phyloP scores from a whole-genome alignment of 192 early-diverging fungal species.

The Dispira parvispora region DNA sequence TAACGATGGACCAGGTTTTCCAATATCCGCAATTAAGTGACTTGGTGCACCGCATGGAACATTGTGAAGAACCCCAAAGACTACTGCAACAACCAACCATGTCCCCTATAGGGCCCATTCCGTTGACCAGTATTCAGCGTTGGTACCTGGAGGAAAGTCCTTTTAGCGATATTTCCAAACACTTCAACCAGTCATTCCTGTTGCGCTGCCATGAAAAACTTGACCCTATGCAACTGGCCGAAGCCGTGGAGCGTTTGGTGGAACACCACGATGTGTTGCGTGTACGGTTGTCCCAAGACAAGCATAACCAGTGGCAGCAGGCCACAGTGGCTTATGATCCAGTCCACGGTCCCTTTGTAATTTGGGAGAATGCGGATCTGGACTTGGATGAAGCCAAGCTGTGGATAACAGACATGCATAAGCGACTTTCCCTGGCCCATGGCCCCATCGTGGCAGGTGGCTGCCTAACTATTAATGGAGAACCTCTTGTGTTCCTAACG shows the following conservation, averaged over 20 bases:
- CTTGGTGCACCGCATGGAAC: not conserved
- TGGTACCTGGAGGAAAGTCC: not conserved
- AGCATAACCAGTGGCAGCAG: not conserved
- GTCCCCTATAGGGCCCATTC: not conserved
- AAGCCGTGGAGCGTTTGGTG: not conserved
- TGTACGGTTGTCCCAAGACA: not conserved
- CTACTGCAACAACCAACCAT: not conserved
- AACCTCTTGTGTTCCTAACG: not conserved
- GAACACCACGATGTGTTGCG: constrained; percentile 5
- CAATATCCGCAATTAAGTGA: not conserved
- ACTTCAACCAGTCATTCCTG: constrained; percentile 4
- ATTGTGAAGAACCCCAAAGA: no score
- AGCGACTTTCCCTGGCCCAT: not conserved
- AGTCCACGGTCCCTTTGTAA: not conserved
- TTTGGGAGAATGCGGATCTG: not conserved
- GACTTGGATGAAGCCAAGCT: not conserved
- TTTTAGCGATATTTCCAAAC: not conserved
- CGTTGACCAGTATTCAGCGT: not conserved
- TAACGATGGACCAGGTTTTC: not conserved
- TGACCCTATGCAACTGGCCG: not conserved
- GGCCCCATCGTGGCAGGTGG: not conserved
- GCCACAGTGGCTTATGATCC: not conserved
- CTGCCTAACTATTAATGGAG: not conserved
- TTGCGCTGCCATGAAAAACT: not conserved
- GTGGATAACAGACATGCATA: not conserved